These are phyloP conservation scores for Emmonsiellopsis sp. DNA, from an alignment of 2,329 filamentous ascomycete species.

Conservation along the genomic window DNA sequence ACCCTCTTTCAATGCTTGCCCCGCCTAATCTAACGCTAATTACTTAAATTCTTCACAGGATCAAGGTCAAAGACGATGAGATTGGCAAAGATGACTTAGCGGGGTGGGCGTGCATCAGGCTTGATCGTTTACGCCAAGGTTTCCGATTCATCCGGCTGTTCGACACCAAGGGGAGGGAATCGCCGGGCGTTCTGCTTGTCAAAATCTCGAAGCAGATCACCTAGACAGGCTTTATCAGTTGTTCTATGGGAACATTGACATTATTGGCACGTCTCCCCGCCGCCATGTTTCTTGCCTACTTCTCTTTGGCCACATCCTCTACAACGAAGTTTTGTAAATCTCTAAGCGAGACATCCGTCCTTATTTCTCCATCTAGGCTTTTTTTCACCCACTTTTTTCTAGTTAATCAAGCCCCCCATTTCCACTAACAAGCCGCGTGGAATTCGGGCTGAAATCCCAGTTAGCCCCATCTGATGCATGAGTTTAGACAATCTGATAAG, in stretches of 20 bases:
- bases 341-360: too few species aligned
- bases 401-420: too few species aligned
- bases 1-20: too few species aligned
- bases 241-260: not conserved
- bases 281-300: not conserved
- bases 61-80: constrained; percentile 84
- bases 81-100: constrained; percentile 68
- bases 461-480: too few species aligned
- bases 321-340: too few species aligned
- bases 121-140: constrained; percentile 69
- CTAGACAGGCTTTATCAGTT: constrained; percentile 4
- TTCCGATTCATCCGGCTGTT: constrained; percentile 70
- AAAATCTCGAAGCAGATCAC: constrained; percentile 54
- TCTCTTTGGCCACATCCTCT: too few species aligned
- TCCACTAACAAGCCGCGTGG: too few species aligned
- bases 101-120: constrained; percentile 79
- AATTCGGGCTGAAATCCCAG: too few species aligned
- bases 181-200: constrained; percentile 63
- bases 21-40: too few species aligned
- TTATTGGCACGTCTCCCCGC: not conserved
- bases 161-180: constrained; percentile 57
- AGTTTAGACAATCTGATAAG: too few species aligned
- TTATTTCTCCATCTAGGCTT: too few species aligned
- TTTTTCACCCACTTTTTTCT: too few species aligned
- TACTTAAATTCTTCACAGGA: constrained; percentile 34